Base-by-base conservation (phyloP, 257 asterid species). In the Lavandula angustifolia region DNA sequence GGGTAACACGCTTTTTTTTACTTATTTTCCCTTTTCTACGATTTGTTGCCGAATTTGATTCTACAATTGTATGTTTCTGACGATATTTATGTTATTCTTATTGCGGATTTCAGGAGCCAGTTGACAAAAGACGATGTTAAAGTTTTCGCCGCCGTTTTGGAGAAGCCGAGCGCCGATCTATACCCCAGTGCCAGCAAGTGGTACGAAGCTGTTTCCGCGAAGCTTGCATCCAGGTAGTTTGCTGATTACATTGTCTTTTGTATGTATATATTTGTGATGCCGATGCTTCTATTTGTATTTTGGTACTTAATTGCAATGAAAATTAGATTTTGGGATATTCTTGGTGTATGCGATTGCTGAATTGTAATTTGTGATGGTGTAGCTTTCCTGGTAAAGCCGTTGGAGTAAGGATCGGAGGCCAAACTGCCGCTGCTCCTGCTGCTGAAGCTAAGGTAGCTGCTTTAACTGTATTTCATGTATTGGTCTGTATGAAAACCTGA, bases 41-140 rank as follows among this genome's bases (percentile, higher is more conserved):
- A 8, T 2, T 34, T 34, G 8, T 10, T 33, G 27, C n/a, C 5
- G 11, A 54, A 35, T 60, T 67, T 1, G 17, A 31, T 7, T n/a
- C 6, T 3, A 22, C 27, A 22, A 22, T 22, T 22, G 27, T 22
- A 22, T 2, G 5, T 22, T 22, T 22, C 27, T 18, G 29, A 10
- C 31, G 58, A 12, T 33, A 68, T 22, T 13, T 4, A 18, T 0
- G n/a, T 18, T 31, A 17, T 74, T 14, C 42, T 7, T 17, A 11
- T 60, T 7, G 6, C n/a, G 35, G 27, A 75, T 75, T 82, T 33
- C 69, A 92, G 96, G 33, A 79, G 77, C 64, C 70, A 82, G 31
- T 17, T 88, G 31, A 81, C 96, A 0, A 88, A n/a, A n/a, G n/a
- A n/a, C n/a, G 98, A 92, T 71, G 69, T 87, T n/a, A n/a, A n/a